Evolutionary conservation across 2,329 filamentous ascomycete species (phyloP).

Genomic region (Aureobasidium leucospermi): DNA sequence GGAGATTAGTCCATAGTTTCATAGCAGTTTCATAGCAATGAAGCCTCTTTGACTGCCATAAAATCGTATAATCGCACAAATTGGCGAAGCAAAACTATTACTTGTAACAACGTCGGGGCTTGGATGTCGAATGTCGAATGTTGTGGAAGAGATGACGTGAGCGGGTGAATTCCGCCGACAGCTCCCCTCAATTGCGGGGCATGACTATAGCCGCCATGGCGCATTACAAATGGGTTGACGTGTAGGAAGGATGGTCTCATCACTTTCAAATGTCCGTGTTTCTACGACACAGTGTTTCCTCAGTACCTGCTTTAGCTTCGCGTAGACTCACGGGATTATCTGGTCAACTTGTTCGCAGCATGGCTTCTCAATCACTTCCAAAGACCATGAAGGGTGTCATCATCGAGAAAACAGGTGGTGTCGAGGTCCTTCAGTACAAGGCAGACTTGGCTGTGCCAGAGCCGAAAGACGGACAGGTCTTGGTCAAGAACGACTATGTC

Average conservation of each 20-base stretch:
- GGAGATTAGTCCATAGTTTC: too few relatives aligned
- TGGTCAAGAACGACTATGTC: slow-evolving; percentile 72
- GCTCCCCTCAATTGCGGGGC: slow-evolving; percentile 1
- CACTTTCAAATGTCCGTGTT: slow-evolving; percentile 11
- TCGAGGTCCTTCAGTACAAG: slow-evolving; percentile 64
- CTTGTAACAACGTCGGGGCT: too few relatives aligned
- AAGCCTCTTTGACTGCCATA: too few relatives aligned
- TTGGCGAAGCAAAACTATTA: too few relatives aligned
- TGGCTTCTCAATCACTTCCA: slow-evolving; percentile 46
- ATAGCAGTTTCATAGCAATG: too few relatives aligned
- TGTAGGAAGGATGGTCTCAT: neutral
- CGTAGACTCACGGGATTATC: slow-evolving; percentile 22
- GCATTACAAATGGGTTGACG: slow-evolving; percentile 7
- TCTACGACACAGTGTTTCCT: slow-evolving; percentile 8
- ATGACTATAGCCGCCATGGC: neutral
- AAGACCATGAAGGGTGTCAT: slow-evolving; percentile 66
- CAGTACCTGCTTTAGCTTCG: slow-evolving; percentile 15
- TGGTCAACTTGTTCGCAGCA: slow-evolving; percentile 24
- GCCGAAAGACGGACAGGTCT: slow-evolving; percentile 60
- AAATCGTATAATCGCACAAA: too few relatives aligned
- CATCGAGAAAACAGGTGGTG: slow-evolving; percentile 64
- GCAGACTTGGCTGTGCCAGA: slow-evolving; percentile 64
- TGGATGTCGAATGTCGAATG: neutral
- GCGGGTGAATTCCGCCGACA: neutral
- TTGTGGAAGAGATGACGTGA: neutral